Evolutionary conservation across 768 basidiomycete species (phyloP).

Genomic region (Trametes elegans): DNA sequence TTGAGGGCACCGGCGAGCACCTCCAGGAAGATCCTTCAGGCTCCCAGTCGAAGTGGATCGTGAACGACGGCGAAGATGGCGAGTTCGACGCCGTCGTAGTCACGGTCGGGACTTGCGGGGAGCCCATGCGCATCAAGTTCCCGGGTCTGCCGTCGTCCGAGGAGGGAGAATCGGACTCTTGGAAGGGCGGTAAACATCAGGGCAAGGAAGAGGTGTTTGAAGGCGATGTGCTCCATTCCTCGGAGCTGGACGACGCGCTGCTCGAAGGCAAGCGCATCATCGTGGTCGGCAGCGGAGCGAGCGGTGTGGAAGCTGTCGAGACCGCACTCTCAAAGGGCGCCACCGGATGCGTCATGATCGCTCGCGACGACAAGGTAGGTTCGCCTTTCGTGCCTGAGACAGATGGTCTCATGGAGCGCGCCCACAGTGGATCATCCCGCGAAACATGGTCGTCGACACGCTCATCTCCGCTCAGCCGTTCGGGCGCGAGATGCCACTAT

Average conservation of each 20-base stretch:
- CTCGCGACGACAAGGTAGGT: constrained; percentile 38
- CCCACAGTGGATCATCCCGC: constrained; percentile 46
- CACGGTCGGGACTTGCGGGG: constrained; percentile 48
- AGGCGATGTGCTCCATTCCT: constrained; percentile 46
- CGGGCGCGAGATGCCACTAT: constrained; percentile 50
- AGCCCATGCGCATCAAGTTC: constrained; percentile 42
- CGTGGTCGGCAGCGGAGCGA: constrained; percentile 53
- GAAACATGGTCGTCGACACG: constrained; percentile 48
- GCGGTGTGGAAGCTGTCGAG: constrained; percentile 47
- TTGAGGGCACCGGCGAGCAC: constrained; percentile 18
- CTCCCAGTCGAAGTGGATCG: constrained; percentile 36
- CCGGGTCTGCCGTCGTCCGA: constrained; percentile 42
- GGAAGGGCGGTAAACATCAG: constrained; percentile 8
- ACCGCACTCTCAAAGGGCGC: constrained; percentile 36
- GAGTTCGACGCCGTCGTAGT: constrained; percentile 51
- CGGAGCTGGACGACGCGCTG: constrained; percentile 40
- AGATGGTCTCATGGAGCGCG: background rate
- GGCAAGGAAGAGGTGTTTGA: constrained; percentile 30
- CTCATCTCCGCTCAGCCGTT: constrained; percentile 50
- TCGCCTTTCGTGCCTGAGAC: background rate
- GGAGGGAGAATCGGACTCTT: background rate
- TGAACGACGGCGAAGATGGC: constrained; percentile 46
- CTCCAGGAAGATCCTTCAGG: constrained; percentile 8
- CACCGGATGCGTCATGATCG: constrained; percentile 35
- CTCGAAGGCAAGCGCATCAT: constrained; percentile 42